A percentile compares a stretch with the other conserved stretches of the same genome.
These are phyloP conservation scores for Naganishia randhawae DNA, from an alignment of 768 basidiomycete species.

Conservation along the genomic window DNA sequence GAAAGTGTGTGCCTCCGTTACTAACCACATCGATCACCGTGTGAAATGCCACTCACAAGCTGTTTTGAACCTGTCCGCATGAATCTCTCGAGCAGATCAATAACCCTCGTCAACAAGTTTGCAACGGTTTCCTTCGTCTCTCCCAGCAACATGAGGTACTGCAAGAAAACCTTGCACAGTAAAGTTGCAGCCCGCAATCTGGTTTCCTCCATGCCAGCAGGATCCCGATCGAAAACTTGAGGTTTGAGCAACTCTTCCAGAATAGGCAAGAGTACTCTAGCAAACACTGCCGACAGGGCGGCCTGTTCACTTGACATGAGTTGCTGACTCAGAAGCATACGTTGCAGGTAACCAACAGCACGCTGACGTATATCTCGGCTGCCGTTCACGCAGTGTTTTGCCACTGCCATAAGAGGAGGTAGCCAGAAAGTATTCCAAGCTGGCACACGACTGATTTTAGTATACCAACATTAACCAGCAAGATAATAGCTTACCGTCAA, in stretches of 20 bases:
- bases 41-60: constrained; percentile 59
- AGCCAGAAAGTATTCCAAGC: constrained; percentile 76
- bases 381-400: constrained; percentile 75
- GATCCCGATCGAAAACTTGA: constrained; percentile 72
- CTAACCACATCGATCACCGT: neutral
- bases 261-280: constrained; percentile 82
- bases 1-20: no score
- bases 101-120: constrained; percentile 78
- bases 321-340: constrained; percentile 74
- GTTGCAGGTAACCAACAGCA: constrained; percentile 75
- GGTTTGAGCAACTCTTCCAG: constrained; percentile 85
- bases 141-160: constrained; percentile 73
- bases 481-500: constrained; percentile 48
- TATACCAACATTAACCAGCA: neutral
- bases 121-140: constrained; percentile 59
- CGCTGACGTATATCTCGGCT: constrained; percentile 77
- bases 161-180: constrained; percentile 92
- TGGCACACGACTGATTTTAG: constrained; percentile 34
- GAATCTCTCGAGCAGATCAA: constrained; percentile 81
- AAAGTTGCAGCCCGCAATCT: constrained; percentile 81
- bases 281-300: constrained; percentile 77
- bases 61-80: constrained; percentile 81
- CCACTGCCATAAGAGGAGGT: constrained; percentile 68
- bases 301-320: constrained; percentile 59
- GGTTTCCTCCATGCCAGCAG: constrained; percentile 84